phyloP scores from a whole-genome alignment of 129 eudicot species.

The Artemisia annua region DNA sequence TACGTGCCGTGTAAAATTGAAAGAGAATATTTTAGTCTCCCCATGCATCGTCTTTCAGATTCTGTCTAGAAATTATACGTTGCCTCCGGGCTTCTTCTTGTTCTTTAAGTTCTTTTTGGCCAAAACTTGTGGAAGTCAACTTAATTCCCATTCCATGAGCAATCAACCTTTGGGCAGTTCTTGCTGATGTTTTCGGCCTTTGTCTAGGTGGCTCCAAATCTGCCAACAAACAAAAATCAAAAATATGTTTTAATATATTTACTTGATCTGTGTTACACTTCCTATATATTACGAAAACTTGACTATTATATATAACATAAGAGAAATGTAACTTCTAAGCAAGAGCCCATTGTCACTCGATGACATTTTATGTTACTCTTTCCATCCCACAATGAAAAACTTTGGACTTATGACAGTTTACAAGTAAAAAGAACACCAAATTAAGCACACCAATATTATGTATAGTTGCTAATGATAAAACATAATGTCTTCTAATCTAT shows the following conservation, averaged over 20 bases:
- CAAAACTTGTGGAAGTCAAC: conserved; percentile 59
- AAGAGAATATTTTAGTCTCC: conserved; percentile 47
- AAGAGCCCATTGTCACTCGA: not conserved
- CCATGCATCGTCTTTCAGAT: conserved; percentile 90
- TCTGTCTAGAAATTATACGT: conserved; percentile 75
- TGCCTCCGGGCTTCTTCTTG: conserved; percentile 84
- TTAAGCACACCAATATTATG: not conserved
- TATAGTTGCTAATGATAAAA: conserved; percentile 1
- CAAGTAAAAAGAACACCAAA: too few relatives aligned
- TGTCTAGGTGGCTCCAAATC: conserved; percentile 90
- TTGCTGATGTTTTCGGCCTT: conserved; percentile 88
- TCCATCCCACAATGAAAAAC: not conserved
- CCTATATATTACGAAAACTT: not conserved
- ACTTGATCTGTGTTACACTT: not conserved
- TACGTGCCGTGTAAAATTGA: not conserved
- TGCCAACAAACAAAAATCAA: conserved; percentile 25
- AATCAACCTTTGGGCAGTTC: conserved; percentile 87
- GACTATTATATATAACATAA: not conserved
- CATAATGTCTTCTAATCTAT: not conserved
- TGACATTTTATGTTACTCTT: not conserved
- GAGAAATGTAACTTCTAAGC: not conserved
- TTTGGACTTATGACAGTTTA: not conserved
- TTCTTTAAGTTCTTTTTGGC: conserved; percentile 61
- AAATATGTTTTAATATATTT: too few relatives aligned
- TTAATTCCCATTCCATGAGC: conserved; percentile 91